Base-by-base conservation (phyloP, 2,329 filamentous ascomycete genomes). In the Uncinocarpus reesii region DNA sequence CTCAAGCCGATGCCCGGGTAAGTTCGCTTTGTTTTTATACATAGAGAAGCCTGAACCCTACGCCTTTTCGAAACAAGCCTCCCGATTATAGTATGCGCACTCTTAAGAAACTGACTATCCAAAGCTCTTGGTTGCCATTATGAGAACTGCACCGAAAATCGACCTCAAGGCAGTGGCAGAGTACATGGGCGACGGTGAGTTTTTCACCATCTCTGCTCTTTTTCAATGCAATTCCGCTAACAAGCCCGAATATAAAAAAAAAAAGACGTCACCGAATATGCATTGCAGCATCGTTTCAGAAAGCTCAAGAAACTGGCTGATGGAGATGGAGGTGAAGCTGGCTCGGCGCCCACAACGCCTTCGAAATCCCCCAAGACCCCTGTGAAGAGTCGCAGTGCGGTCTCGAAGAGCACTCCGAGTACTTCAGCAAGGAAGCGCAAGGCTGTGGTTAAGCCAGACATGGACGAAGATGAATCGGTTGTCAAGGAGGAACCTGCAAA, bases 1-100 rank as follows among this genome's bases (percentile, higher is more conserved):
- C 55, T 0, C 35, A 59, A n/a, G 46, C 54, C 0, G 60, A 63
- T 23, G 59, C 59, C n/a, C 60, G 55, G 53, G 62, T 63, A 56
- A 48, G 52, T 36, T 20, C 4, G 16, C 29, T 2, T 29, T 32
- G 11, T 4, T 18, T 24, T 37, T 23, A 32, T 31, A 41, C 13
- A 2, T 29, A 23, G 8, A 31, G 10, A 5, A 42, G 24, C 20
- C 29, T 18, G 8, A 23, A 16, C 16, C 37, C 6, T 36, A 16
- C 20, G 16, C n/a, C n/a, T n/a, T n/a, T n/a, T n/a, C n/a, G n/a
- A n/a, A n/a, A n/a, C n/a, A n/a, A n/a, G n/a, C n/a, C n/a, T n/a
- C n/a, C n/a, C n/a, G n/a, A n/a, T n/a, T n/a, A n/a, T n/a, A n/a
- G n/a, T n/a, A n/a, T n/a, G n/a, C n/a, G 13, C 23, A 28, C 21